Evolutionary conservation across 148 eudicot species (phyloP).

Genomic region (Chenopodium quinoa): DNA sequence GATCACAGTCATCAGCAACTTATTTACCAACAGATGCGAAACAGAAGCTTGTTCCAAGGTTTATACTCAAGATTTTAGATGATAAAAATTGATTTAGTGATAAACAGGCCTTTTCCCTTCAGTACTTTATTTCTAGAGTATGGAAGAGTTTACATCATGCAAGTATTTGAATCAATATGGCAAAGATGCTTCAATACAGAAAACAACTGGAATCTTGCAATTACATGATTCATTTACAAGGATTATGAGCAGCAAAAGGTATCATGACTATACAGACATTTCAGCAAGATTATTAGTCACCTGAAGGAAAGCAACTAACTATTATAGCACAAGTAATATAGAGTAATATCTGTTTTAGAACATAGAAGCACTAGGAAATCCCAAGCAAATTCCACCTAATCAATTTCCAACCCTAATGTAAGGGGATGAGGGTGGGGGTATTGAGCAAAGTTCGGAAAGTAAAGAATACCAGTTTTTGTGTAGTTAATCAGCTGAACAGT

Average conservation of each 20-base stretch:
- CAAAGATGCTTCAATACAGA: neutral
- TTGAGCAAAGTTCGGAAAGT: neutral
- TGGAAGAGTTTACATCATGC: neutral
- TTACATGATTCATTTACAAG: neutral
- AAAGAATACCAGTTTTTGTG: slow-evolving; percentile 75
- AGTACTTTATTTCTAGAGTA: neutral
- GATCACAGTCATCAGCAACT: slow-evolving; percentile 8
- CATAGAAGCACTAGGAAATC: neutral
- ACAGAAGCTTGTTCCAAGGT: neutral
- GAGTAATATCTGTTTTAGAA: neutral
- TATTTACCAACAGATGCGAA: neutral
- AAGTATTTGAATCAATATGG: neutral
- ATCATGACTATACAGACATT: too few relatives aligned
- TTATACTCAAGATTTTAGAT: neutral
- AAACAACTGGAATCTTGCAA: neutral
- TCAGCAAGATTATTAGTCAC: neutral
- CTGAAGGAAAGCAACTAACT: neutral
- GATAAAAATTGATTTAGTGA: too few relatives aligned
- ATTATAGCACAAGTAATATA: neutral
- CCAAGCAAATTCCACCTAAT: neutral
- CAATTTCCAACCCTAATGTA: too few relatives aligned
- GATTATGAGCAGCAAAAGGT: neutral
- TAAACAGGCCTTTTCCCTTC: neutral
- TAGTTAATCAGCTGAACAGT: slow-evolving; percentile 98
- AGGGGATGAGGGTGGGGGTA: neutral